Percentiles rank a stretch among this genome's conserved stretches.
These are phyloP conservation scores for Penicillium bovifimosum DNA, from an alignment of 495 filamentous ascomycete genomes.

Conservation along the genomic window DNA sequence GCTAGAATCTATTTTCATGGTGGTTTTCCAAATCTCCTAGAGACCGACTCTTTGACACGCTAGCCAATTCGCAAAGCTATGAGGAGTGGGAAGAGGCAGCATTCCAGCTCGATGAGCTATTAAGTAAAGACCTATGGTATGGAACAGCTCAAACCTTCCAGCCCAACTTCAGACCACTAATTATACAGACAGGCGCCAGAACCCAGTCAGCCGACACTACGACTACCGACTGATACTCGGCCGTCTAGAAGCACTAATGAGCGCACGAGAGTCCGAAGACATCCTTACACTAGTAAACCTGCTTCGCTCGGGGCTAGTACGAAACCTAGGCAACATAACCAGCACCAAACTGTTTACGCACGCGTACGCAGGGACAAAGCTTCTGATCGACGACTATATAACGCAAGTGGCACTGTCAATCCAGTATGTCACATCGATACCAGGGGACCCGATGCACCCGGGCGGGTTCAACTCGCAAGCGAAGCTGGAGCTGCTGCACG, in stretches of 20 bases:
- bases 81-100: conserved; percentile 84
- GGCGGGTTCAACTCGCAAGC: conserved; percentile 69
- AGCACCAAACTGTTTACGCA: conserved; percentile 77
- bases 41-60: conserved; percentile 27
- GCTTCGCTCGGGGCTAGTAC: conserved; percentile 78
- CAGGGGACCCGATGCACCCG: conserved; percentile 51
- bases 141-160: not conserved
- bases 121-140: conserved; percentile 79
- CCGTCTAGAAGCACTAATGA: conserved; percentile 64
- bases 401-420: conserved; percentile 75
- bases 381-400: conserved; percentile 87
- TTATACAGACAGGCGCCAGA: conserved; percentile 57
- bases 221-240: conserved; percentile 84
- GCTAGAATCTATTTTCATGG: conserved; percentile 36
- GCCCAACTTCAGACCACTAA: not conserved
- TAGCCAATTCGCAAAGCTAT: conserved; percentile 61
- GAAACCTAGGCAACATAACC: conserved; percentile 89
- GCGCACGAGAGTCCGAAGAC: conserved; percentile 71
- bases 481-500: conserved; percentile 83
- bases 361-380: conserved; percentile 84
- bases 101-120: conserved; percentile 68
- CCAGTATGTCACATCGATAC: conserved; percentile 66
- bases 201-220: conserved; percentile 75
- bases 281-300: conserved; percentile 70
- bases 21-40: conserved; percentile 37